Percentiles rank a stretch among this genome's conserved stretches.
Evolutionary conservation across 208 protist genomes (phyloP).

Genomic region (Trypanosoma boissoni): DNA sequence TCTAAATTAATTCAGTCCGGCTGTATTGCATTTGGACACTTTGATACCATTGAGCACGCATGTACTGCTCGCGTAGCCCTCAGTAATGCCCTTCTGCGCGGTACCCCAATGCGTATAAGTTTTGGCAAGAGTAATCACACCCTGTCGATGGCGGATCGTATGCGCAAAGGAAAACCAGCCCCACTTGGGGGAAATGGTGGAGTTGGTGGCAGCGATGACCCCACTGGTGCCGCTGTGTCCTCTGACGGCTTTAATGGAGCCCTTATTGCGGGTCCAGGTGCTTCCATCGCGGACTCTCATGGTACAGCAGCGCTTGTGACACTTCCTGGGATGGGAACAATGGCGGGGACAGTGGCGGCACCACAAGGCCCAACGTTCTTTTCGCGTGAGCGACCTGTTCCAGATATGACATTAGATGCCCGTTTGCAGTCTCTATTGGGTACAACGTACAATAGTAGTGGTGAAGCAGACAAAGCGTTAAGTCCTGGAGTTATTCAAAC

Average conservation of each 20-base stretch:
- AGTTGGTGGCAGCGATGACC: background rate
- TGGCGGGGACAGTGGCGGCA: conserved; percentile 13
- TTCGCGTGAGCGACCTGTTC: conserved; percentile 45
- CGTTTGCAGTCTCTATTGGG: conserved; percentile 65
- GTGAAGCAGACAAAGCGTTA: conserved; percentile 51
- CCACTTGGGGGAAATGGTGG: conserved; percentile 12
- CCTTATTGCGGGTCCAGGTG: conserved; percentile 33
- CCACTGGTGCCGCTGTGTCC: background rate
- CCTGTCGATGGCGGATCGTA: conserved; percentile 63
- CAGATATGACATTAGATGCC: conserved; percentile 63
- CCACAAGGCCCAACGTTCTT: conserved; percentile 32
- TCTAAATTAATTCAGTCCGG: conserved; percentile 58
- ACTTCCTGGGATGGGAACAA: conserved; percentile 56
- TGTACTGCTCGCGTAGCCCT: conserved; percentile 53
- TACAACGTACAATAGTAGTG: conserved; percentile 71
- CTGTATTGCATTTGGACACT: conserved; percentile 84
- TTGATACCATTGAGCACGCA: conserved; percentile 67
- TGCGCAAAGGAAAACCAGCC: conserved; percentile 22
- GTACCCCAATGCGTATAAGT: conserved; percentile 69
- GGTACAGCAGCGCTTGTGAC: conserved; percentile 22
- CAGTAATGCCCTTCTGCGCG: conserved; percentile 47
- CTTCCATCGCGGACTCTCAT: conserved; percentile 1
- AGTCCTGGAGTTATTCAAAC: conserved; percentile 69
- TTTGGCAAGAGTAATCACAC: conserved; percentile 84
- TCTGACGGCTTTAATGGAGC: conserved; percentile 32